A percentile compares a stretch with the other conserved stretches of the same genome.
phyloP scores from a whole-genome alignment of 129 eudicot genomes.

The Flaveria bidentis region DNA sequence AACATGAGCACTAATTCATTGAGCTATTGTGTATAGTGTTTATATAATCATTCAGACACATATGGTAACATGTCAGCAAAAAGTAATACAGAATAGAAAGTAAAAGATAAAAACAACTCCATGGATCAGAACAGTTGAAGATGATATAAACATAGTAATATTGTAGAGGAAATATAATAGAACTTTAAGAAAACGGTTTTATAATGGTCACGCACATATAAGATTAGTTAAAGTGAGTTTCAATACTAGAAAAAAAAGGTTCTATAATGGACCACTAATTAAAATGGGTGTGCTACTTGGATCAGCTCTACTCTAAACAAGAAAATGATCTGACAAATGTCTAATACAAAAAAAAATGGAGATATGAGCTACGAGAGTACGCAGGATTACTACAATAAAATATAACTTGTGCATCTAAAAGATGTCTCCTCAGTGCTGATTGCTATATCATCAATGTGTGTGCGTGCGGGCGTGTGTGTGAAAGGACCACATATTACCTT shows the following conservation, averaged over 20 bases:
- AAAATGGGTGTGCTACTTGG: too few relatives aligned
- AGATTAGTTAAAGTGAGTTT: slow-evolving; percentile 16
- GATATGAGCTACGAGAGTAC: neutral
- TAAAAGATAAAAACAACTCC: slow-evolving; percentile 9
- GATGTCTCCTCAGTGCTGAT: neutral
- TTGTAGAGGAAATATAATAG: neutral
- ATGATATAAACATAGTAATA: slow-evolving; percentile 14
- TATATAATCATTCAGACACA: slow-evolving; percentile 6
- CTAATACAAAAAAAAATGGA: slow-evolving; percentile 2
- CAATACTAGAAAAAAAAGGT: slow-evolving; percentile 3
- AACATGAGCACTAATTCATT: neutral
- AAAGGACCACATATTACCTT: slow-evolving; percentile 46
- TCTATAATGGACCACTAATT: neutral
- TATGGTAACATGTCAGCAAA: slow-evolving; percentile 22
- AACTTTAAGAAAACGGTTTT: neutral
- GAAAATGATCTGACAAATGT: neutral
- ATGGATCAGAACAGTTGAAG: neutral
- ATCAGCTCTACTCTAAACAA: slow-evolving; percentile 7
- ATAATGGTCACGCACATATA: slow-evolving; percentile 1
- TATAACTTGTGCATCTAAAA: neutral
- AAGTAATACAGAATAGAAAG: slow-evolving; percentile 9
- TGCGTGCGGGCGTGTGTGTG: neutral
- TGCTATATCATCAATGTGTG: neutral
- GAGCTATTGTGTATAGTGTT: neutral
- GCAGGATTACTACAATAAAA: neutral